These are phyloP conservation scores for Austroboletus eburneus DNA, from an alignment of 768 basidiomycete species.

Conservation along the genomic window DNA sequence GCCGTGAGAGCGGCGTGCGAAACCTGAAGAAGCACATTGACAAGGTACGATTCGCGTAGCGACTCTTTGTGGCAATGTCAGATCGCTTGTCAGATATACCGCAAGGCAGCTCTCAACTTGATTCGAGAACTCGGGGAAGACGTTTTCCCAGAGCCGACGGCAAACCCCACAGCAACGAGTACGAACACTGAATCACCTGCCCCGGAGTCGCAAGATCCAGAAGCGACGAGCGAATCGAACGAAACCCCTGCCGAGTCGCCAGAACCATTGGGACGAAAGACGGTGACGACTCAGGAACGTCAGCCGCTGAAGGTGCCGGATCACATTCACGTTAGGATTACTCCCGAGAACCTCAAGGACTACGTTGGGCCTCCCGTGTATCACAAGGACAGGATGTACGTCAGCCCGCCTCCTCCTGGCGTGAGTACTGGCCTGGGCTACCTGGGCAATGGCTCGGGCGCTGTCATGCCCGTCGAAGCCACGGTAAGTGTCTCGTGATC, in stretches of 20 bases:
- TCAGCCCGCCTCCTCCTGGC: constrained; percentile 75
- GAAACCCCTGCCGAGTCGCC: constrained; percentile 17
- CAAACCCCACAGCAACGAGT: constrained; percentile 15
- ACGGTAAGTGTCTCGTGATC: too few species aligned
- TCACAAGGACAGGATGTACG: constrained; percentile 92
- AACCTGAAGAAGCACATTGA: constrained; percentile 99
- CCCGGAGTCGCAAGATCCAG: constrained; percentile 52
- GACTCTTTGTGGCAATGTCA: not conserved
- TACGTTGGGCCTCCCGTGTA: constrained; percentile 96
- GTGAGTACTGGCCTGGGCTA: constrained; percentile 96
- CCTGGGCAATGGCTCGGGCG: constrained; percentile 92
- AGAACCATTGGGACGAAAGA: constrained; percentile 37
- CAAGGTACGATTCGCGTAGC: constrained; percentile 60
- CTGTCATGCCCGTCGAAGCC: constrained; percentile 96
- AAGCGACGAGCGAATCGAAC: constrained; percentile 34
- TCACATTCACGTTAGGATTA: constrained; percentile 74
- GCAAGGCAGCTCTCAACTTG: constrained; percentile 91
- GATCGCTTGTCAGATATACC: constrained; percentile 68
- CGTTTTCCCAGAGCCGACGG: constrained; percentile 66
- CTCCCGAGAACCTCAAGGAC: constrained; percentile 85
- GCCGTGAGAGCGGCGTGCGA: constrained; percentile 93
- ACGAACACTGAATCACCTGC: constrained; percentile 31
- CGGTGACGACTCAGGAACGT: constrained; percentile 73
- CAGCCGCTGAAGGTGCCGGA: constrained; percentile 79
- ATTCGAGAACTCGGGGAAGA: constrained; percentile 89